A percentile compares a stretch with the other conserved stretches of the same genome.
Evolutionary conservation across 2,329 filamentous ascomycete genomes (phyloP).

Genomic region (Colletotrichum musicola): DNA sequence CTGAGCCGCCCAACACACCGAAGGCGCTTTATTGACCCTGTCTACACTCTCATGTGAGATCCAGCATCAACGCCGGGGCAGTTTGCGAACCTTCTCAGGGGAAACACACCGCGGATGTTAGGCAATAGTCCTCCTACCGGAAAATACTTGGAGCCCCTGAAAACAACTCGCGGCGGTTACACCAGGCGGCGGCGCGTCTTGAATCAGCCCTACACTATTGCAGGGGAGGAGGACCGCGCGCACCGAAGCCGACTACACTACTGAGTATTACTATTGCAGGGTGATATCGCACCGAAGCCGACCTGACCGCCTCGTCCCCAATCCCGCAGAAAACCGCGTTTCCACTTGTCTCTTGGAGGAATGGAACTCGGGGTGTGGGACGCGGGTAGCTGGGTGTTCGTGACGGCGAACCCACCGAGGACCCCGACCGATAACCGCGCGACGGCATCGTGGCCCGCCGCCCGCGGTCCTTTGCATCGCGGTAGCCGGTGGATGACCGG

Average conservation of each 20-base stretch:
- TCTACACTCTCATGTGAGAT: slow-evolving; percentile 4
- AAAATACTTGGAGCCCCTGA: not conserved
- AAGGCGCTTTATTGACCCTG: slow-evolving; percentile 8
- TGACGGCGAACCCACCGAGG: slow-evolving; percentile 13
- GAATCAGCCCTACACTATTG: too few species aligned
- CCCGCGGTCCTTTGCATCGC: not conserved
- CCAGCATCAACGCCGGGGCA: slow-evolving; percentile 2
- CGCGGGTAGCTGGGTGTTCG: slow-evolving; percentile 1
- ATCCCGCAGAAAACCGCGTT: not conserved
- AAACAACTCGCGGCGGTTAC: not conserved
- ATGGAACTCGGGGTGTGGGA: slow-evolving; percentile 13
- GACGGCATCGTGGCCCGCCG: slow-evolving; percentile 17
- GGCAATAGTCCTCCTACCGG: too few species aligned
- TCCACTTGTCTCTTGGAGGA: slow-evolving; percentile 5
- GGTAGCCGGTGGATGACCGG: slow-evolving; percentile 18
- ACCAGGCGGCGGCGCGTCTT: too few species aligned
- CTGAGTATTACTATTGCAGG: too few species aligned
- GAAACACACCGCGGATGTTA: not conserved
- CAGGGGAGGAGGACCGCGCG: too few species aligned
- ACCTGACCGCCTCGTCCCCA: not conserved
- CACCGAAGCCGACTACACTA: too few species aligned
- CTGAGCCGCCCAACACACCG: slow-evolving; percentile 11
- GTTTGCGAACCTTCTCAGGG: not conserved
- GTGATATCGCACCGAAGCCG: too few species aligned
- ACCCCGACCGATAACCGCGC: slow-evolving; percentile 31